Evolutionary conservation across 306 rosid genomes (phyloP).

Genomic region (Ammopiptanthus mongolicus): DNA sequence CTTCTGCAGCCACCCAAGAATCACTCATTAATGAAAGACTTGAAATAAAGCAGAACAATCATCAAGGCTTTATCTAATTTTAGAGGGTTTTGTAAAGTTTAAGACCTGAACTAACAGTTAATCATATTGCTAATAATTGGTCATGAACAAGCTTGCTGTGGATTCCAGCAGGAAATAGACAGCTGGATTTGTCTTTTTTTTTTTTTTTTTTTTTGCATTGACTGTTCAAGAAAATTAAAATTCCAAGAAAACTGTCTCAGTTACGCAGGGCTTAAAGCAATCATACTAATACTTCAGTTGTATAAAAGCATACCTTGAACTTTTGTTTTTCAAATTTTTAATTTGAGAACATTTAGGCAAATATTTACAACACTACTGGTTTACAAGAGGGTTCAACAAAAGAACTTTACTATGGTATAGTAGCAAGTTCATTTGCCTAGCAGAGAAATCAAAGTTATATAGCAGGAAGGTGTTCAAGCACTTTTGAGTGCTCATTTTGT

Average conservation of each 20-base stretch:
- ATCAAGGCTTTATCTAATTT: not conserved
- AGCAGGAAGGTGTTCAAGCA: not conserved
- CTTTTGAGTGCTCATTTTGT: not conserved
- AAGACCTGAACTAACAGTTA: not conserved
- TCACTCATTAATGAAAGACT: not conserved
- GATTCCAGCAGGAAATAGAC: not conserved
- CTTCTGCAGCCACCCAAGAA: not conserved
- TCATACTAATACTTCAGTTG: not conserved
- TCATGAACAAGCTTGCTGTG: not conserved
- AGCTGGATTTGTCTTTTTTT: not conserved
- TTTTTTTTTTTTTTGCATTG: not conserved
- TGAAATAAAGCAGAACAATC: not conserved
- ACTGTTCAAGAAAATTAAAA: not conserved
- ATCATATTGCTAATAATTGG: conserved; percentile 5
- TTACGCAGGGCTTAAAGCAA: not conserved
- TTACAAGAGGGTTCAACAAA: not conserved
- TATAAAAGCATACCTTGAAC: not conserved
- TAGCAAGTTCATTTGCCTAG: not conserved
- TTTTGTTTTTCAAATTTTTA: not conserved
- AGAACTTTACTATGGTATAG: not conserved
- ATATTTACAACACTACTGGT: not conserved
- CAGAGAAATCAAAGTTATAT: not conserved
- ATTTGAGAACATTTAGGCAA: not conserved
- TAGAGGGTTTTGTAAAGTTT: not conserved
- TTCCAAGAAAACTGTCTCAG: not conserved